These are phyloP conservation scores for Penicillium fuscoglaucum DNA, from an alignment of 2,329 filamentous ascomycete genomes.

Conservation along the genomic window DNA sequence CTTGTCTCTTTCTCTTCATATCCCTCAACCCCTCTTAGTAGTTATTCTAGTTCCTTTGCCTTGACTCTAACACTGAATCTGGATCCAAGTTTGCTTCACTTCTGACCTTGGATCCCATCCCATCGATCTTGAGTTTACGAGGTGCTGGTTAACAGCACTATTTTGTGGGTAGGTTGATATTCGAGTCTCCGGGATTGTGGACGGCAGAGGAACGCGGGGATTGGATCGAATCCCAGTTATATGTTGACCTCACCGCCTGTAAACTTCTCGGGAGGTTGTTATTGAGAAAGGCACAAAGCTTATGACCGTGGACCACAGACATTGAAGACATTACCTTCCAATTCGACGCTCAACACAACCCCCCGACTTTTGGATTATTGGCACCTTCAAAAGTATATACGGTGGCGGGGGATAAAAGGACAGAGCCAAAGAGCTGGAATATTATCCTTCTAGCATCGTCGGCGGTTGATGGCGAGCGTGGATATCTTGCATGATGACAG, in stretches of 20 bases:
- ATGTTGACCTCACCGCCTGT: slow-evolving; percentile 5
- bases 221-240: neutral
- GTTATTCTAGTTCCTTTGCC: slow-evolving; percentile 10
- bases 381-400: slow-evolving; percentile 9
- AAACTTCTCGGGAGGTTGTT: neutral
- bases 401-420: slow-evolving; percentile 22
- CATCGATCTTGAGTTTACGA: neutral
- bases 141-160: slow-evolving; percentile 19
- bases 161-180: slow-evolving; percentile 28
- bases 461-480: slow-evolving; percentile 33
- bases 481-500: slow-evolving; percentile 42
- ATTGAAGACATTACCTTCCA: slow-evolving; percentile 6
- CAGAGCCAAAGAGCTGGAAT: slow-evolving; percentile 20
- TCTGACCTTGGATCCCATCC: neutral
- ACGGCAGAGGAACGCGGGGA: slow-evolving; percentile 16
- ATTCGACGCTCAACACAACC: slow-evolving; percentile 5
- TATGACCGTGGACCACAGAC: slow-evolving; percentile 1
- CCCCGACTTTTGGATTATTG: slow-evolving; percentile 9
- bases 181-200: slow-evolving; percentile 21
- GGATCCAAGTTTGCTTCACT: neutral
- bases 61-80: slow-evolving; percentile 7
- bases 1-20: slow-evolving; percentile 30
- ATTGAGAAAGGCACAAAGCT: neutral
- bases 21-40: slow-evolving; percentile 25
- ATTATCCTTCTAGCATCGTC: slow-evolving; percentile 20